phyloP scores from a whole-genome alignment of 2,329 filamentous ascomycete genomes.

The Epichloe scottii region DNA sequence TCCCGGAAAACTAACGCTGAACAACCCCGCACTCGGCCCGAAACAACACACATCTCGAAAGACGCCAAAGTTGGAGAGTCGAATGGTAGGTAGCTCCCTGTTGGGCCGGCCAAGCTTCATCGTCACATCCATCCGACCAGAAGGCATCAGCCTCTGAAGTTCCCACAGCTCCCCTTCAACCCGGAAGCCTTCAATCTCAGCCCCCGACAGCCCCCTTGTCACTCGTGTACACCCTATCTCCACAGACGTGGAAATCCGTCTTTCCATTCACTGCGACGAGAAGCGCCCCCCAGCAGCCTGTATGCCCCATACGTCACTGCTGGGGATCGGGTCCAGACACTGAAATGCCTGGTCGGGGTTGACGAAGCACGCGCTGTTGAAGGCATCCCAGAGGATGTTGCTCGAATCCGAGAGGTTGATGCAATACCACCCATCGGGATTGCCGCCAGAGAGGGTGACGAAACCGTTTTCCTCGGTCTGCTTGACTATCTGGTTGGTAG shows the following conservation, averaged over 20 bases:
- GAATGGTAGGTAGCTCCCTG: no score
- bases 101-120: no score
- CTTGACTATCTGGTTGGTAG: conserved; percentile 13
- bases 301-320: conserved; percentile 17
- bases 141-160: neutral
- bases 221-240: conserved; percentile 14
- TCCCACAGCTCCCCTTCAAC: conserved; percentile 16
- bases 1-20: no score
- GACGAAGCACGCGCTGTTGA: conserved; percentile 22
- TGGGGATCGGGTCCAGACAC: conserved; percentile 21
- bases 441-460: conserved; percentile 14
- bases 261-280: conserved; percentile 15
- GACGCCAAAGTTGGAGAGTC: no score
- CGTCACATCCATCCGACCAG: no score
- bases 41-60: no score
- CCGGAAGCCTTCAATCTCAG: conserved; percentile 14
- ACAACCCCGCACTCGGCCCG: no score
- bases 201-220: conserved; percentile 13
- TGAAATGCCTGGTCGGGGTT: conserved; percentile 14
- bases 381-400: conserved; percentile 16
- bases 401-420: conserved; percentile 14
- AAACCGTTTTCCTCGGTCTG: conserved; percentile 15
- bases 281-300: conserved; percentile 9
- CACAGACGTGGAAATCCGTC: conserved; percentile 16
- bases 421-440: conserved; percentile 19